phyloP scores from a whole-genome alignment of 176 grass and related monocot genomes.

The Cymbopogon citratus region DNA sequence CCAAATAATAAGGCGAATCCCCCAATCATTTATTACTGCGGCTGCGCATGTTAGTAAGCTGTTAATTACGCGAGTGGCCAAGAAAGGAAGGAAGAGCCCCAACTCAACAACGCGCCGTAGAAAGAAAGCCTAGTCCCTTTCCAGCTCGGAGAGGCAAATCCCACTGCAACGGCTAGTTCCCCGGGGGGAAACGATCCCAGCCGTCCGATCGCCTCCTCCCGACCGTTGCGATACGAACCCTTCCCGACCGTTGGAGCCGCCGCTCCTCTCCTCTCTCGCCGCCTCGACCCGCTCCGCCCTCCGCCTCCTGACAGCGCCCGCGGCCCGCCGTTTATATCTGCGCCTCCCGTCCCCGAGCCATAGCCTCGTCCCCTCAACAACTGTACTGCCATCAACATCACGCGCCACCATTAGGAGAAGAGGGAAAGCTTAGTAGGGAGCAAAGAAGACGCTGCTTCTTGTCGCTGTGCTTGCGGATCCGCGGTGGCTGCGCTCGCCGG shows the following conservation, averaged over 20 bases:
- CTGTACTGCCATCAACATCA: neutral
- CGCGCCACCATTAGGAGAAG: neutral
- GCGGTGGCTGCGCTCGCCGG: conserved; percentile 56
- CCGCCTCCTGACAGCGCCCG: neutral
- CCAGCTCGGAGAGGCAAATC: neutral
- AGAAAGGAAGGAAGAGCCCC: neutral
- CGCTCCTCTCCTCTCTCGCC: neutral
- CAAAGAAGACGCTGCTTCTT: neutral
- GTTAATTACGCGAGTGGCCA: neutral
- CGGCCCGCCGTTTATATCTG: conserved; percentile 37
- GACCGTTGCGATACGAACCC: conserved; percentile 63
- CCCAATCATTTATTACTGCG: neutral
- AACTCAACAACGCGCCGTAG: neutral
- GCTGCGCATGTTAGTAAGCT: neutral
- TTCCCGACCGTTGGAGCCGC: conserved; percentile 62
- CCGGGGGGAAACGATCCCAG: neutral
- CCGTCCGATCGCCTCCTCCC: conserved; percentile 41
- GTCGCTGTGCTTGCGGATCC: conserved; percentile 13
- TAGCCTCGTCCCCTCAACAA: conserved; percentile 12
- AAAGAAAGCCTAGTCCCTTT: neutral
- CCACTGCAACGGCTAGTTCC: conserved; percentile 55
- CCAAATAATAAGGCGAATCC: neutral
- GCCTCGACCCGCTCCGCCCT: conserved; percentile 3
- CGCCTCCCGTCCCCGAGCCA: neutral
- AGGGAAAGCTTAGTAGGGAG: too few species aligned